Percentiles rank a stretch among this genome's conserved stretches.
Conservation (phyloP, 768 basidiomycete species). For the Leucocoprinus leucothites region DNA sequence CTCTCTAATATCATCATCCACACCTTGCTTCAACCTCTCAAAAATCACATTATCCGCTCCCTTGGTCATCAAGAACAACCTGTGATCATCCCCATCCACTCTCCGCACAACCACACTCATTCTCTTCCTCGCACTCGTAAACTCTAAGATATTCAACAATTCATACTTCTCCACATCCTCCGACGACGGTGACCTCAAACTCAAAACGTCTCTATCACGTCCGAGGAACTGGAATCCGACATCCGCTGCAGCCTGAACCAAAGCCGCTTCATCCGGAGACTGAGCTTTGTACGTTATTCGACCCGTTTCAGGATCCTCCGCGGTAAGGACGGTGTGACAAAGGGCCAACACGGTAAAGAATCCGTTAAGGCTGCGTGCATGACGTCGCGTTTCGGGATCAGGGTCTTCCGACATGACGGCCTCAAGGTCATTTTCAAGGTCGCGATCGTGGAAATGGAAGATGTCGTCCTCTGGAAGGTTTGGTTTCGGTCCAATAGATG, state of each 20-base stretch:
- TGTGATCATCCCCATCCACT: constrained; percentile 49
- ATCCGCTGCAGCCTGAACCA: constrained; percentile 95
- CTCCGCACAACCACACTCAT: constrained; percentile 91
- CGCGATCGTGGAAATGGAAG: constrained; percentile 51
- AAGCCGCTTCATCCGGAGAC: constrained; percentile 94
- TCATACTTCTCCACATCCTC: constrained; percentile 74
- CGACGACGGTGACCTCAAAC: constrained; percentile 73
- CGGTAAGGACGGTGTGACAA: constrained; percentile 90
- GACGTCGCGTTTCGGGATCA: constrained; percentile 44
- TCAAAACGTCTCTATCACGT: constrained; percentile 75
- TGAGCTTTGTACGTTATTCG: constrained; percentile 91
- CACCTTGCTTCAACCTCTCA: constrained; percentile 70
- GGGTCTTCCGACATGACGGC: constrained; percentile 48
- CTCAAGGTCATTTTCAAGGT: constrained; percentile 62
- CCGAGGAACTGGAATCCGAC: constrained; percentile 92
- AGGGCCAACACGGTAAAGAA: constrained; percentile 91
- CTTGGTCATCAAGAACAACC: constrained; percentile 76
- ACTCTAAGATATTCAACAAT: constrained; percentile 89
- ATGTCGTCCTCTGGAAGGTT: constrained; percentile 6
- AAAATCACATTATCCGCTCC: constrained; percentile 97
- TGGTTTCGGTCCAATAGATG: constrained; percentile 13
- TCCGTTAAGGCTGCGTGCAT: constrained; percentile 69
- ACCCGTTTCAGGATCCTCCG: constrained; percentile 63
- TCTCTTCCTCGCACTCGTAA: constrained; percentile 87
- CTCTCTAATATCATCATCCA: constrained; percentile 55